Conservation (phyloP, 2,329 filamentous ascomycete genomes). For the Fusarium verticillioides region DNA sequence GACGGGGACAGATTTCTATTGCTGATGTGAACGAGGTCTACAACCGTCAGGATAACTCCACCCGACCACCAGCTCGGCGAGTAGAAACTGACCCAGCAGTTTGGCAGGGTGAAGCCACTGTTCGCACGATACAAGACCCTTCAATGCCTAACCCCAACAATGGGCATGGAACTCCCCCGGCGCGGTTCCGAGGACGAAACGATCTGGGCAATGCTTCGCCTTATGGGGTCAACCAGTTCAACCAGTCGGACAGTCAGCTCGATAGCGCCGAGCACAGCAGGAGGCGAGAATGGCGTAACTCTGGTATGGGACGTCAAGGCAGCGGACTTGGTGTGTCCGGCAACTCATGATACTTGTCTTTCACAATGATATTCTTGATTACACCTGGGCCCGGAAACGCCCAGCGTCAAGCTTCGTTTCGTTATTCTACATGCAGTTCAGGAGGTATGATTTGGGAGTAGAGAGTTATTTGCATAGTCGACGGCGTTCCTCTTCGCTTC, state of each 20-base stretch:
- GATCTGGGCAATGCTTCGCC: constrained; percentile 56
- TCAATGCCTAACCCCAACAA: constrained; percentile 52
- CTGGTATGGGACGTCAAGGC: constrained; percentile 63
- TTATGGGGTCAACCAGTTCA: constrained; percentile 57
- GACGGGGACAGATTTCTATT: constrained; percentile 69
- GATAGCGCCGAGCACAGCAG: constrained; percentile 56
- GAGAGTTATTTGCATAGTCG: constrained; percentile 53
- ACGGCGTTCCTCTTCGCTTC: constrained; percentile 50
- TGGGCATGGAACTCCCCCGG: constrained; percentile 60
- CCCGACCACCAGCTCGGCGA: constrained; percentile 64
- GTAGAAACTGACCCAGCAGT: constrained; percentile 90
- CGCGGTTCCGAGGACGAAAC: constrained; percentile 60
- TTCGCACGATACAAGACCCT: constrained; percentile 79
- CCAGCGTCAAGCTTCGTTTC: constrained; percentile 32
- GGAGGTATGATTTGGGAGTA: constrained; percentile 48
- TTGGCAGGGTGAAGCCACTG: constrained; percentile 85
- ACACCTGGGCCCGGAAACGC: constrained; percentile 30
- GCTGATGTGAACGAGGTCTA: constrained; percentile 68
- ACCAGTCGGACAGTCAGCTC: constrained; percentile 56
- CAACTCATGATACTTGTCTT: constrained; percentile 50
- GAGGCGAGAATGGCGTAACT: constrained; percentile 68
- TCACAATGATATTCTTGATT: constrained; percentile 29
- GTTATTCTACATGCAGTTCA: constrained; percentile 33
- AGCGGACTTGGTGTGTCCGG: constrained; percentile 62
- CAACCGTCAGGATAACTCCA: constrained; percentile 68